phyloP scores from a whole-genome alignment of 805 yeast species.

The Candida pini region DNA sequence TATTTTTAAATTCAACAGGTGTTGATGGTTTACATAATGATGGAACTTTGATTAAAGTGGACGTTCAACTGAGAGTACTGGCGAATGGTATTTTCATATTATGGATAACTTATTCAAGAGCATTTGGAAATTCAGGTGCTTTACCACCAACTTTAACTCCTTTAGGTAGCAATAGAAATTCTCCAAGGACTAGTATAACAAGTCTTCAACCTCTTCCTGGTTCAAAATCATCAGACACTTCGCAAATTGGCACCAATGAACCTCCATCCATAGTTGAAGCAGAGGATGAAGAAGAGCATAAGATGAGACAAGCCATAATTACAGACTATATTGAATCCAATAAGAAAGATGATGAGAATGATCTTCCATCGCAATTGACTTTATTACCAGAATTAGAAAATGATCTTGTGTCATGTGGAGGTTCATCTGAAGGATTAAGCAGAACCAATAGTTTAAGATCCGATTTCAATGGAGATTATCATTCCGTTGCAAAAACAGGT shows the following conservation, averaged over 20 bases:
- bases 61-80: slow-evolving; percentile 74
- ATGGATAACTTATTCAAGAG: slow-evolving; percentile 84
- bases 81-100: slow-evolving; percentile 53
- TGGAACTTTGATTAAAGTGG: slow-evolving; percentile 61
- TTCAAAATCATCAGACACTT: not conserved
- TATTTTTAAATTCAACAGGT: slow-evolving; percentile 60
- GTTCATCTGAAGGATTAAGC: slow-evolving; percentile 23
- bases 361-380: slow-evolving; percentile 50
- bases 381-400: slow-evolving; percentile 36
- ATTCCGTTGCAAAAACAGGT: slow-evolving; percentile 1
- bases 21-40: slow-evolving; percentile 64
- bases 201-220: not conserved
- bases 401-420: slow-evolving; percentile 27
- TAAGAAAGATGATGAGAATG: slow-evolving; percentile 3
- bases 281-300: not conserved
- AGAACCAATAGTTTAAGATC: slow-evolving; percentile 21
- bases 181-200: not conserved
- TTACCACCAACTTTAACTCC: not conserved
- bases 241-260: not conserved
- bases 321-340: slow-evolving; percentile 4
- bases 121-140: slow-evolving; percentile 6
- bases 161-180: not conserved
- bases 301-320: not conserved
- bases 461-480: slow-evolving; percentile 3
- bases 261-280: not conserved